Evolutionary conservation across 257 asterid genomes (phyloP).

Genomic region (Lycium ferocissimum): DNA sequence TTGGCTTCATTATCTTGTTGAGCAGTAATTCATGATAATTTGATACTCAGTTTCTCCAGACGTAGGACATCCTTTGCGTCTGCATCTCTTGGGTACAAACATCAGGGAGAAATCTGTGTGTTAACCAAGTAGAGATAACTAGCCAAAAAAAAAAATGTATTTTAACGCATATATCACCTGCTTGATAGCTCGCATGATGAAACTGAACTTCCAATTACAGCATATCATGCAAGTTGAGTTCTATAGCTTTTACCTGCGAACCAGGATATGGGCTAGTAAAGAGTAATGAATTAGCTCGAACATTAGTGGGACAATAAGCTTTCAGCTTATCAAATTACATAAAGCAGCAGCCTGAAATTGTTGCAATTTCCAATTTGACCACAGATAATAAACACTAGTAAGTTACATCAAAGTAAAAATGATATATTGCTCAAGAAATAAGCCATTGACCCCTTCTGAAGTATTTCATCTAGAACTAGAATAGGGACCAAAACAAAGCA

Average conservation of each 20-base stretch:
- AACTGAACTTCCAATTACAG: background rate
- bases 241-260: background rate
- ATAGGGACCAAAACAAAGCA: background rate
- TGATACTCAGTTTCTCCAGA: too few relatives aligned
- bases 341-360: background rate
- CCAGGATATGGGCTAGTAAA: background rate
- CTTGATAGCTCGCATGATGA: too few relatives aligned
- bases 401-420: background rate
- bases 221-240: background rate
- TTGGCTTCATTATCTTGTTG: too few relatives aligned
- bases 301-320: background rate
- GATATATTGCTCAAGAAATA: background rate
- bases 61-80: too few relatives aligned
- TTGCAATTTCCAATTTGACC: background rate
- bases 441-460: background rate
- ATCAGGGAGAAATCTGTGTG: too few relatives aligned
- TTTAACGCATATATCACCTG: too few relatives aligned
- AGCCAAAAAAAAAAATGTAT: too few relatives aligned
- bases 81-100: too few relatives aligned
- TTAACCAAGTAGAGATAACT: too few relatives aligned
- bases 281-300: background rate
- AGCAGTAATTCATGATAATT: too few relatives aligned
- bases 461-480: background rate
- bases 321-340: background rate
- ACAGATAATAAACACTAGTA: background rate